Conservation (phyloP, 1,284 basidiomycete genomes). For the Lentinus polychrous region DNA sequence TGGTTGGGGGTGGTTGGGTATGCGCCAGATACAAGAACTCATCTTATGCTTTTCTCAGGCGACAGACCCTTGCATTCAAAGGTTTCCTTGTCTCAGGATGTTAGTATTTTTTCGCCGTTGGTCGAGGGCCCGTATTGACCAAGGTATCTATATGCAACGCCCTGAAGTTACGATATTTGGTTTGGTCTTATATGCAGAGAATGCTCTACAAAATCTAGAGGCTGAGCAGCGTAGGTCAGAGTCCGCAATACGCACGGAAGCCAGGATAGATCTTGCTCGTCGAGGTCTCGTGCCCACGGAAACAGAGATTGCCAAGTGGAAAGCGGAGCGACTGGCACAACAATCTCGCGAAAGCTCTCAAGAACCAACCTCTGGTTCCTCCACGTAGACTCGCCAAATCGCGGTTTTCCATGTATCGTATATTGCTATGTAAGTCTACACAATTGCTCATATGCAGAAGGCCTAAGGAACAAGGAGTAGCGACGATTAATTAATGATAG, state of each 20-base stretch:
- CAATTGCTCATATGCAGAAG: no score
- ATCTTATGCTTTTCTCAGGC: constrained; percentile 31
- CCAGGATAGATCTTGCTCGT: constrained; percentile 66
- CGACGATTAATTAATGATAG: no score
- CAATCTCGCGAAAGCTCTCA: not conserved
- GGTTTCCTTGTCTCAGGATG: constrained; percentile 63
- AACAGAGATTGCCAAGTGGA: constrained; percentile 79
- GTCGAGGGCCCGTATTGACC: not conserved
- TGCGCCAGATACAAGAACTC: constrained; percentile 2
- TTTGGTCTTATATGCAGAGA: constrained; percentile 70
- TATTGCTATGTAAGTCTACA: no score
- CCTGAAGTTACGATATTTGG: constrained; percentile 54
- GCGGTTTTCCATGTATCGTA: no score
- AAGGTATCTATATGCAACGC: no score
- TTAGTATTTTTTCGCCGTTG: constrained; percentile 12
- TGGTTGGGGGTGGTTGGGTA: constrained; percentile 2
- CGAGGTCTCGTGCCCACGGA: constrained; percentile 77
- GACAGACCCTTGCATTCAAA: constrained; percentile 79
- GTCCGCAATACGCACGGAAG: constrained; percentile 63
- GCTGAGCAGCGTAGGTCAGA: constrained; percentile 57
- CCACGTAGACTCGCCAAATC: not conserved
- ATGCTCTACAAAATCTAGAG: constrained; percentile 69
- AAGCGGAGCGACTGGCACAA: constrained; percentile 27
- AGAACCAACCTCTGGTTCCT: not conserved
- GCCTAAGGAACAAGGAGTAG: no score